phyloP scores from a whole-genome alignment of 371 early-diverging fungal genomes.

The Apophysomyces ossiformis region DNA sequence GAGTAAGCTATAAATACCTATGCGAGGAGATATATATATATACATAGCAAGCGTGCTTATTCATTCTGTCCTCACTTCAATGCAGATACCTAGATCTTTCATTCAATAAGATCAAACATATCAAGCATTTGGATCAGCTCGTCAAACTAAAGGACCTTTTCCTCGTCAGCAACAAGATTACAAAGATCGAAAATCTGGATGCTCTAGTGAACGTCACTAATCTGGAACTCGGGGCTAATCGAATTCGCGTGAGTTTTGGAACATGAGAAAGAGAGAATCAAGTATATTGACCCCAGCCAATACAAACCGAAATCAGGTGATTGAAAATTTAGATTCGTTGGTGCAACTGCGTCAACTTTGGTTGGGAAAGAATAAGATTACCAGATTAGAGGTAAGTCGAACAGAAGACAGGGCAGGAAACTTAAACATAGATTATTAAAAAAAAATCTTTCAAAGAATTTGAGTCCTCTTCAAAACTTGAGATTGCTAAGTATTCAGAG shows the following conservation, averaged over 20 bases:
- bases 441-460: conserved; percentile 27
- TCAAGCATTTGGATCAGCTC: conserved; percentile 67
- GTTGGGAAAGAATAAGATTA: conserved; percentile 97
- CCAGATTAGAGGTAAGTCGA: conserved; percentile 67
- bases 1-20: conserved; percentile 48
- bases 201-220: conserved; percentile 70
- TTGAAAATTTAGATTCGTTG: conserved; percentile 84
- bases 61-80: background rate
- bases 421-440: background rate
- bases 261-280: background rate
- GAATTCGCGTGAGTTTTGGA: conserved; percentile 70
- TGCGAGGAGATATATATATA: too few relatives aligned
- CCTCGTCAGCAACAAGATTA: conserved; percentile 87
- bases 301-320: conserved; percentile 49
- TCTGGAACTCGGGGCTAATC: conserved; percentile 94
- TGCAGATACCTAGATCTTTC: conserved; percentile 85
- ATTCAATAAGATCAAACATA: conserved; percentile 86
- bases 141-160: conserved; percentile 67
- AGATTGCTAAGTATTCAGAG: conserved; percentile 85
- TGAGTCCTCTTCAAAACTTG: conserved; percentile 58
- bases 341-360: conserved; percentile 86
- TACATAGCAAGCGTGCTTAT: background rate
- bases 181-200: conserved; percentile 75
- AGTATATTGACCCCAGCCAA: background rate
- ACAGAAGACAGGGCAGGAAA: background rate